Base-by-base conservation (phyloP, 345 rosid species). In the Populus alba region DNA sequence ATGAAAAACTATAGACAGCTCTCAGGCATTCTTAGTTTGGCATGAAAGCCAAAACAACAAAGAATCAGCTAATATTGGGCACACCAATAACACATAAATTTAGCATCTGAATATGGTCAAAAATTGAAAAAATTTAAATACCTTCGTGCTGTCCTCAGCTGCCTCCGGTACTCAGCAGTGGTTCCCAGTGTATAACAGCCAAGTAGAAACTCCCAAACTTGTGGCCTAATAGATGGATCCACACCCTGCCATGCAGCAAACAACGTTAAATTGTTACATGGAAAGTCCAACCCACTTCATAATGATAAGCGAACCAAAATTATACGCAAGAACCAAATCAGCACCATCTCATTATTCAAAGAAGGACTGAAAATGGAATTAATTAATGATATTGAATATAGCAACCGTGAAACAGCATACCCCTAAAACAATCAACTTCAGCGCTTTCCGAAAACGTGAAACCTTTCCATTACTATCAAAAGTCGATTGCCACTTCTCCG, bases 131-230 rank as follows among this genome's bases (percentile, higher is more conserved):
- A 67, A 75, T 66, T 66, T 67, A 73, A 75, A 74, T 72, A 92
- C 98, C 97, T 94, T 75, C 98, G 80, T 7, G 94, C 92, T 71
- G 79, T 80, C 82, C 97, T 91, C 81, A 92, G 91, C 82, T 87
- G 90, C 83, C 80, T 81, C 59, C 98, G 86, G 75, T 88, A 71
- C 81, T 94, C 98, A 62, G 95, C 86, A 68, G 96, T 94, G 82
- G 94, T 92, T 74, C 88, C 87, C 83, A 89, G 80, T 66, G 86
- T 79, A 83, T 94, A 94, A 86, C 97, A 92, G 49, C 98, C 97
- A 79, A 94, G 97, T 47, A 94, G 81, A 89, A 94, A 94, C 82
- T 94, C 97, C 98, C 98, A 94, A 82, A 94, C 97, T 78, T 91
- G 95, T 82, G 97, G 85, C 80, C 98, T 87, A 77, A 94, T 89